Evolutionary conservation across 768 basidiomycete genomes (phyloP), one percentile per base, ranked within the genome.

Genomic region (Boletus barrowsii): DNA sequence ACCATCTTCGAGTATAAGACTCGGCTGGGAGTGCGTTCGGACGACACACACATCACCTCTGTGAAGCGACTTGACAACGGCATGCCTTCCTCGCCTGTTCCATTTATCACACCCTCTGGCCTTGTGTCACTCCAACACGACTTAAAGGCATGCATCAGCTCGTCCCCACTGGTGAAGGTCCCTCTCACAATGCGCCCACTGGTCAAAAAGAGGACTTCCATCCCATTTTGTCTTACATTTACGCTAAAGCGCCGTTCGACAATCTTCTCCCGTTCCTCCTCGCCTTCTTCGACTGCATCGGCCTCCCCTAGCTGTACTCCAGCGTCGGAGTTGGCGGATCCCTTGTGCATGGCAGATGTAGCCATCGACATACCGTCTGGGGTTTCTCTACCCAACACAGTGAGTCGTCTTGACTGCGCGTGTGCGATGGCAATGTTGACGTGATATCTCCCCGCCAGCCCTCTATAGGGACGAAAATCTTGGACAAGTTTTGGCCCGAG

Each of bases 401-500:
- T 67, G 42, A 61, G 67, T 60, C 8, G 18, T 42, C 26, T 9
- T 43, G 48, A 61, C 51, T 32, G 51, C 51, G 42, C 43, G 30
- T 22, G 1, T 33, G 10, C 11, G 36, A 18, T 20, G 13, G 29
- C 22, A 26, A 42, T 26, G 48, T 43, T 65, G 51, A 68, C 53
- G 33, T 48, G 42, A 39, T 53, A 24, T 29, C n/a, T 11, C 26
- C 42, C 24, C 26, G 18, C 33, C 40, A 69, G 68, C 68, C 66
- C 17, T 47, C 50, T 6, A 60, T 71, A 51, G 68, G 68, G 22
- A 46, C 59, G 2, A 71, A 65, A 58, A 69, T 69, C 0, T 29
- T 65, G 22, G 69, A 71, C 29, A 55, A 57, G 1, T 69, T 69
- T 56, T 71, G 68, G 68, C 68, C 68, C 51, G 64, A 68, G 53